phyloP scores from a whole-genome alignment of 257 asterid species.

The Fraxinus pennsylvanica region DNA sequence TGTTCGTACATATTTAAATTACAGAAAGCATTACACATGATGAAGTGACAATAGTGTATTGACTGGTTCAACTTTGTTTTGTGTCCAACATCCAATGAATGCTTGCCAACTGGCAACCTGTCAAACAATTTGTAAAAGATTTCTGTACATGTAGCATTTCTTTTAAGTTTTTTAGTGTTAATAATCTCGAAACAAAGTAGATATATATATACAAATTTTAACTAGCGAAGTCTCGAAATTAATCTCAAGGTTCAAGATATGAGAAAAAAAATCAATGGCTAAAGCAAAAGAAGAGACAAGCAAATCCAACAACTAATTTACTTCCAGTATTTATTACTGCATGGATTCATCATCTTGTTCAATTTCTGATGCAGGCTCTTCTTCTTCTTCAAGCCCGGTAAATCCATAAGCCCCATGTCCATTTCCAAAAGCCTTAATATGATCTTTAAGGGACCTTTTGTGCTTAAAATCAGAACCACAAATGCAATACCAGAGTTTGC shows the following conservation, averaged over 20 bases:
- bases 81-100: no score
- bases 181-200: background rate
- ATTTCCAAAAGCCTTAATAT: constrained; percentile 70
- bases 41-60: no score
- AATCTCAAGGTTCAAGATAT: background rate
- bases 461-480: constrained; percentile 84
- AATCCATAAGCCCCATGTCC: constrained; percentile 74
- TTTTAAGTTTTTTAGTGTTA: background rate
- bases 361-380: constrained; percentile 78
- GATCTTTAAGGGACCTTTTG: constrained; percentile 84
- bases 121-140: no score
- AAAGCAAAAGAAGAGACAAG: background rate
- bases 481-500: constrained; percentile 83
- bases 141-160: no score
- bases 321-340: background rate
- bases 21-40: no score
- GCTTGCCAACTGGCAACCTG: no score
- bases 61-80: no score
- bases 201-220: background rate
- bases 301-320: background rate
- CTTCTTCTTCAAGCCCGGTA: constrained; percentile 63
- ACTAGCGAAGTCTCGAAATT: background rate
- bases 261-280: background rate
- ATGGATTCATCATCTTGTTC: constrained; percentile 57
- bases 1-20: no score